Evolutionary conservation across 805 yeast genomes (phyloP).

Genomic region (Kluyveromyces lactis): DNA sequence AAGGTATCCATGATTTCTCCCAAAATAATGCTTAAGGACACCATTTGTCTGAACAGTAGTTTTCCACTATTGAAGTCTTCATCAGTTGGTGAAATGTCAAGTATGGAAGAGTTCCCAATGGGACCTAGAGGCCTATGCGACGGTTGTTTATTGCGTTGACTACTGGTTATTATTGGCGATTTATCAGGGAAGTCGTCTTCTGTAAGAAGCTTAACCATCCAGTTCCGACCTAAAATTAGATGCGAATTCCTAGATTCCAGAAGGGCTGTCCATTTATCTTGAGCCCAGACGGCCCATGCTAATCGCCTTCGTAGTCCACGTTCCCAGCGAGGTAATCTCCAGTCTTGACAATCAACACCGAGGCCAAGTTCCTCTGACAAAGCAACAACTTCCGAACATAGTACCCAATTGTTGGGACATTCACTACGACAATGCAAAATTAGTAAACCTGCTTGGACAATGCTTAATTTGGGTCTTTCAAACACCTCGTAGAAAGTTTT

Average conservation of each 20-base stretch:
- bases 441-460: conserved; percentile 83
- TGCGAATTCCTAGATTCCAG: conserved; percentile 83
- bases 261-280: conserved; percentile 85
- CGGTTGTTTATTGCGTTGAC: conserved; percentile 3
- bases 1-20: conserved; percentile 66
- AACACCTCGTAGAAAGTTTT: conserved; percentile 61
- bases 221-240: conserved; percentile 58
- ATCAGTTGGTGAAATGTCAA: conserved; percentile 22
- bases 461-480: conserved; percentile 82
- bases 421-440: conserved; percentile 52
- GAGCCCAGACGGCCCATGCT: conserved; percentile 93
- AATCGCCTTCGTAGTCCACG: conserved; percentile 76
- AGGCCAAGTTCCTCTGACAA: conserved; percentile 85
- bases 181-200: conserved; percentile 74
- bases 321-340: conserved; percentile 96
- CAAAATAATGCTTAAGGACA: conserved; percentile 57
- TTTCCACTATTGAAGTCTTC: conserved; percentile 68
- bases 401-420: conserved; percentile 70
- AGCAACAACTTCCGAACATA: conserved; percentile 81
- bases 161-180: conserved; percentile 29
- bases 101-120: conserved; percentile 14
- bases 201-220: conserved; percentile 65
- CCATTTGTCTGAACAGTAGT: conserved; percentile 56
- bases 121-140: conserved; percentile 6
- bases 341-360: conserved; percentile 80